Evolutionary conservation across 1,284 basidiomycete genomes (phyloP).

Genomic region (Cystobasidiaceae sp.): DNA sequence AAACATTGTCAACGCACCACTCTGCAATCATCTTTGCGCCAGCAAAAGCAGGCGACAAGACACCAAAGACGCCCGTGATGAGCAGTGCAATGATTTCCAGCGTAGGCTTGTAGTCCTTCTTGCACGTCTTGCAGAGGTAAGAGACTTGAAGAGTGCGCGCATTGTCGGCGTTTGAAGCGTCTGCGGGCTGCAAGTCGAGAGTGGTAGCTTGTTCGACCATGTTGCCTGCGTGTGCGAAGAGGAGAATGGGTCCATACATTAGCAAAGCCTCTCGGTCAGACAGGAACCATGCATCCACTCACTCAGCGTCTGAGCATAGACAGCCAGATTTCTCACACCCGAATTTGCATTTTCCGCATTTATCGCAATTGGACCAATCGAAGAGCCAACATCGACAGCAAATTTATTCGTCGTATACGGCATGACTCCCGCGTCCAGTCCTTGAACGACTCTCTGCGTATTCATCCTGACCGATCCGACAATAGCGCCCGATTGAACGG

Average conservation of each 20-base stretch:
- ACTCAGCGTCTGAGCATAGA: constrained; percentile 2
- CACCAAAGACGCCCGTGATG: constrained; percentile 18
- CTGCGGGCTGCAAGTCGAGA: constrained; percentile 26
- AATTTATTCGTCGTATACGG: constrained; percentile 6
- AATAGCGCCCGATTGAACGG: constrained; percentile 2
- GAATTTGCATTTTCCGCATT: constrained; percentile 3
- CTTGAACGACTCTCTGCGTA: background rate
- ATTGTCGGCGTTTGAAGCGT: background rate
- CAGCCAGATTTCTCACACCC: constrained; percentile 2
- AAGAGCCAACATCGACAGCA: constrained; percentile 12
- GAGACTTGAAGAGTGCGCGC: constrained; percentile 27
- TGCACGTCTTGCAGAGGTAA: constrained; percentile 30
- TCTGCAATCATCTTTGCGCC: constrained; percentile 22
- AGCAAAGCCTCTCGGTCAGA: background rate
- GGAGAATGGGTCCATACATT: background rate
- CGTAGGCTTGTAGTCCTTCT: constrained; percentile 22
- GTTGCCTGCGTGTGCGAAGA: background rate
- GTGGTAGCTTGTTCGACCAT: constrained; percentile 22
- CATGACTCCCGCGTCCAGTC: constrained; percentile 4
- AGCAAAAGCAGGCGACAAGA: constrained; percentile 20
- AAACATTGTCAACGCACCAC: constrained; percentile 9
- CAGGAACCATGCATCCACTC: background rate
- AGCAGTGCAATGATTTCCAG: constrained; percentile 25
- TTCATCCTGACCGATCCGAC: constrained; percentile 24
- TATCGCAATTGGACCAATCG: constrained; percentile 11